These are phyloP conservation scores for Epithemia pelagica DNA, from an alignment of 108 stramenopile genomes.

Conservation along the genomic window DNA sequence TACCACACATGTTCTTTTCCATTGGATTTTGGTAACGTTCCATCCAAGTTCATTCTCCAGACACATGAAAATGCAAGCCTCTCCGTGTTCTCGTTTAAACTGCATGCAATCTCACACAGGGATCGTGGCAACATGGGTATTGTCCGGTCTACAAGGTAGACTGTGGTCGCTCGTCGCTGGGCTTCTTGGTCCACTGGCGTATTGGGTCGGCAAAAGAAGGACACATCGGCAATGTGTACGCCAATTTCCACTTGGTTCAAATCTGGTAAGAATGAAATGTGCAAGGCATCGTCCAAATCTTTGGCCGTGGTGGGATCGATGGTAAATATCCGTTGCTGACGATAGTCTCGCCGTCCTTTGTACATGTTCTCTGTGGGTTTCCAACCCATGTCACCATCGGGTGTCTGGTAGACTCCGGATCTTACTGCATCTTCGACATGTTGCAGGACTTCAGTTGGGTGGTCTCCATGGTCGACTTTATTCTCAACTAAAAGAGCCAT, in stretches of 20 bases:
- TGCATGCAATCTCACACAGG: slow-evolving; percentile 91
- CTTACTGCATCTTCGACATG: slow-evolving; percentile 64
- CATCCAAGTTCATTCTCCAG: slow-evolving; percentile 92
- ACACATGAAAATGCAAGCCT: slow-evolving; percentile 91
- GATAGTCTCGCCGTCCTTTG: slow-evolving; percentile 71
- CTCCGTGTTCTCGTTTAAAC: slow-evolving; percentile 92
- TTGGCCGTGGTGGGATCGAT: slow-evolving; percentile 95
- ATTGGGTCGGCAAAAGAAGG: slow-evolving; percentile 76
- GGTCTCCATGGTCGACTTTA: slow-evolving; percentile 88
- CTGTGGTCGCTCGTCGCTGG: slow-evolving; percentile 82
- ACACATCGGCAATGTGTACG: slow-evolving; percentile 98
- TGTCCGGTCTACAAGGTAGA: slow-evolving; percentile 90
- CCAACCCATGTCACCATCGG: slow-evolving; percentile 64
- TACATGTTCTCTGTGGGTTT: slow-evolving; percentile 70
- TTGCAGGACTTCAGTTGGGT: slow-evolving; percentile 54
- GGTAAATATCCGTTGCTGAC: slow-evolving; percentile 76
- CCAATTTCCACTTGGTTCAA: slow-evolving; percentile 74
- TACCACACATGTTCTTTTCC: slow-evolving; percentile 72
- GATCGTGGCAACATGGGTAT: slow-evolving; percentile 91
- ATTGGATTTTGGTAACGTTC: slow-evolving; percentile 55
- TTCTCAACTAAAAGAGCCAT: slow-evolving; percentile 72
- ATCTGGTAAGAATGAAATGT: slow-evolving; percentile 66
- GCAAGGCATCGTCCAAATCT: slow-evolving; percentile 95
- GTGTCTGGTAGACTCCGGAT: slow-evolving; percentile 37
- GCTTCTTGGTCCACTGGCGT: slow-evolving; percentile 91